A percentile compares a stretch with the other conserved stretches of the same genome.
These are phyloP conservation scores for Lipomyces oligophaga DNA, from an alignment of 805 yeast species.

Conservation along the genomic window DNA sequence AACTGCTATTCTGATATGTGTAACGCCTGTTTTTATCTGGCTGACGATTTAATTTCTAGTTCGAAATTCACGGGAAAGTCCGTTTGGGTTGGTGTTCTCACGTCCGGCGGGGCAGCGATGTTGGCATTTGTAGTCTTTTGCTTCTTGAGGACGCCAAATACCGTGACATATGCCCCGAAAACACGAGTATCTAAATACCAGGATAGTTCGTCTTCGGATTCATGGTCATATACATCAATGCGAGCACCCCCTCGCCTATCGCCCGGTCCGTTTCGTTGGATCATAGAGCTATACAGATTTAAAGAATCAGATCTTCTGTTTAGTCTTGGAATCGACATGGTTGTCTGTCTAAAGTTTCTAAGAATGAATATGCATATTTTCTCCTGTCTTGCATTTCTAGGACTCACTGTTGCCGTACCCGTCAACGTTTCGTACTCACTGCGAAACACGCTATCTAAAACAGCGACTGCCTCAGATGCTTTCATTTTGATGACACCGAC, in stretches of 20 bases:
- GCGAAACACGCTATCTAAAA: conserved; percentile 12
- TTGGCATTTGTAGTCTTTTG: conserved; percentile 33
- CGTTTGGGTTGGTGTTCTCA: conserved; percentile 38
- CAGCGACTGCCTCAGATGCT: conserved; percentile 34
- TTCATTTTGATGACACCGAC: conserved; percentile 40
- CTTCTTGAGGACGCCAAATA: conserved; percentile 35
- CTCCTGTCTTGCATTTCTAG: conserved; percentile 34
- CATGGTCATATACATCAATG: conserved; percentile 20
- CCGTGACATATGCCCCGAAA: conserved; percentile 37
- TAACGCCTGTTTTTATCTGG: background rate
- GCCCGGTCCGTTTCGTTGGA: conserved; percentile 30
- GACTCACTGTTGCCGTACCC: conserved; percentile 39
- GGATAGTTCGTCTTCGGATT: conserved; percentile 7
- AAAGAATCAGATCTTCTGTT: conserved; percentile 32
- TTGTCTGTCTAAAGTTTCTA: conserved; percentile 34
- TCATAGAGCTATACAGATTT: conserved; percentile 26
- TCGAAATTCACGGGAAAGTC: conserved; percentile 35
- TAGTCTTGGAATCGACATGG: conserved; percentile 39
- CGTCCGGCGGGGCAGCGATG: conserved; percentile 38
- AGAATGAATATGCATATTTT: conserved; percentile 37
- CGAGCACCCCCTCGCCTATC: conserved; percentile 26
- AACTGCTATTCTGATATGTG: no score
- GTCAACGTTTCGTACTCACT: conserved; percentile 38
- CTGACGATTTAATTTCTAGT: conserved; percentile 2
- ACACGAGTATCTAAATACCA: conserved; percentile 6